phyloP scores from a whole-genome alignment of 148 eudicot species.

The Rhododendron ovatum region DNA sequence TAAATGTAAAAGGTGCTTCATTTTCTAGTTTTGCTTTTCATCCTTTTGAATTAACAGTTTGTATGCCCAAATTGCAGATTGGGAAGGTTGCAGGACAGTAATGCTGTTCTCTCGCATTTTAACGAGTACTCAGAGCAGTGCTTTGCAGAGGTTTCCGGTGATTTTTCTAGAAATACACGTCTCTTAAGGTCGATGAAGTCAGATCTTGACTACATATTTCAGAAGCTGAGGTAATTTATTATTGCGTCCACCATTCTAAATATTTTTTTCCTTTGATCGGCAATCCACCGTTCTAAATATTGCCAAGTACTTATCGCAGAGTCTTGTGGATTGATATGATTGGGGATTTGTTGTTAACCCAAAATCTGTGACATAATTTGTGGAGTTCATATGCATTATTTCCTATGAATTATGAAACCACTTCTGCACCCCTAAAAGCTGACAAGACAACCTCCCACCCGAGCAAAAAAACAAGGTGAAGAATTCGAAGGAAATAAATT shows the following conservation, averaged over 20 bases:
- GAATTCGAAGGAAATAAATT: neutral
- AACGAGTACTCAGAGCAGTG: conserved; percentile 83
- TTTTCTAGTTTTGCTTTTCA: neutral
- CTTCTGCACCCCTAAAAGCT: neutral
- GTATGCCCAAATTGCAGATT: conserved; percentile 32
- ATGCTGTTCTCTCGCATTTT: conserved; percentile 91
- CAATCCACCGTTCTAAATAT: neutral
- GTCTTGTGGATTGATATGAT: neutral
- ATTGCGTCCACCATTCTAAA: neutral
- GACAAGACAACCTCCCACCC: neutral
- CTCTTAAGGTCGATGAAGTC: conserved; percentile 77
- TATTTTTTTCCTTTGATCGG: too few relatives aligned
- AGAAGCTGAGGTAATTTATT: conserved; percentile 55
- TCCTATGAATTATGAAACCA: neutral
- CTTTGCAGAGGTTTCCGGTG: conserved; percentile 62
- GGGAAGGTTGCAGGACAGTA: conserved; percentile 94
- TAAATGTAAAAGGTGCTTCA: too few relatives aligned
- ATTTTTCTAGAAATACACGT: conserved; percentile 70
- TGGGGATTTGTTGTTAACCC: neutral
- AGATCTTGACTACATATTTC: conserved; percentile 91
- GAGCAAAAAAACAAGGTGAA: neutral
- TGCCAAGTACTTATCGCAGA: neutral
- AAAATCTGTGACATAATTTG: neutral
- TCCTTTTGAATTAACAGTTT: neutral
- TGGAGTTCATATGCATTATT: neutral